Evolutionary conservation across 2,329 filamentous ascomycete genomes (phyloP).

Genomic region (Venturia pyrina): DNA sequence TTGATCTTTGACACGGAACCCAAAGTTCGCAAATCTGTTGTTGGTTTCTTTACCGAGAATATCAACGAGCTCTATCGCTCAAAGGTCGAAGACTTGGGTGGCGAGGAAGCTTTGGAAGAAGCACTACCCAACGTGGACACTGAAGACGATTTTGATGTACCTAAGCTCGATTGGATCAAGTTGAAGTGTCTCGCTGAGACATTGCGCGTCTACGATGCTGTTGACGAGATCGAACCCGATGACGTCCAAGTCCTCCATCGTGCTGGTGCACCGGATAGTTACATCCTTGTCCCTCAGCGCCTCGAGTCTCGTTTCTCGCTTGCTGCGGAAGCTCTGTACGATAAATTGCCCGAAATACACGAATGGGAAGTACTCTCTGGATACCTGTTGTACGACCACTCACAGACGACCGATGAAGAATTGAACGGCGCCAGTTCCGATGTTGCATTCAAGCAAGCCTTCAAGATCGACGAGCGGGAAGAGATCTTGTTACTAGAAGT

Average conservation of each 20-base stretch:
- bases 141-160: constrained; percentile 63
- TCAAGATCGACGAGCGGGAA: constrained; percentile 64
- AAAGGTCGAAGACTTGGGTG: constrained; percentile 75
- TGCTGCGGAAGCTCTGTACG: constrained; percentile 76
- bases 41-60: constrained; percentile 81
- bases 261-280: constrained; percentile 31
- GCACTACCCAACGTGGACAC: constrained; percentile 45
- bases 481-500: constrained; percentile 82
- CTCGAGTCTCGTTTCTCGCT: constrained; percentile 76
- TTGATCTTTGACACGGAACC: constrained; percentile 83
- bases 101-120: constrained; percentile 67
- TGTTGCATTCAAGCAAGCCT: constrained; percentile 56
- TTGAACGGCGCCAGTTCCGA: constrained; percentile 51
- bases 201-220: constrained; percentile 70
- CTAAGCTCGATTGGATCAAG: constrained; percentile 77
- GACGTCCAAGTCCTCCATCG: constrained; percentile 18
- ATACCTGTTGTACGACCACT: constrained; percentile 89
- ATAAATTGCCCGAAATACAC: constrained; percentile 67
- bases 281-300: constrained; percentile 50
- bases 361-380: constrained; percentile 84
- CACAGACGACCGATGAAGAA: constrained; percentile 40
- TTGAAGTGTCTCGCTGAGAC: constrained; percentile 84
- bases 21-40: constrained; percentile 77
- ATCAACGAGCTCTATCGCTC: constrained; percentile 71
- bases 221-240: constrained; percentile 35